phyloP scores from a whole-genome alignment of 2,329 filamentous ascomycete genomes.

The Fusarium circinatum region DNA sequence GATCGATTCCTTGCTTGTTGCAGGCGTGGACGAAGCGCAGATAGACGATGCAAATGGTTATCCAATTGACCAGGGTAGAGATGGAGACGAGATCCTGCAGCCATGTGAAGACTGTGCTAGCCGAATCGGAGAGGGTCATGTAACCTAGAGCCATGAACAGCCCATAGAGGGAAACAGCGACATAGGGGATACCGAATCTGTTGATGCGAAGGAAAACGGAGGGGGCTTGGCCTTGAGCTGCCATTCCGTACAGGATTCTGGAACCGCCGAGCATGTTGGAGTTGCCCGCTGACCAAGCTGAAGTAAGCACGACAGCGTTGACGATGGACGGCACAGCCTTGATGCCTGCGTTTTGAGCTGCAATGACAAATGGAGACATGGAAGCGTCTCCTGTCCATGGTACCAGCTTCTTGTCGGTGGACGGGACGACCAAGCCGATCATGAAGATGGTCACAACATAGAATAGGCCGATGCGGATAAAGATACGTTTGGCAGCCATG shows the following conservation, averaged over 20 bases:
- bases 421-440: constrained; percentile 4
- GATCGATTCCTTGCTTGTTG: not conserved
- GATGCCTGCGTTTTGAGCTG: constrained; percentile 1
- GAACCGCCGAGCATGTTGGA: constrained; percentile 2
- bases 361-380: constrained; percentile 4
- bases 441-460: constrained; percentile 7
- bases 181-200: constrained; percentile 5
- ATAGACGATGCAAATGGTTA: not conserved
- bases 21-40: not conserved
- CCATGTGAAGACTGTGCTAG: constrained; percentile 6
- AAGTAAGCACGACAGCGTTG: constrained; percentile 11
- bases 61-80: constrained; percentile 2
- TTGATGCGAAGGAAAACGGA: not conserved
- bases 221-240: not conserved
- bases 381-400: not conserved
- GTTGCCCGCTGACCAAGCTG: not conserved
- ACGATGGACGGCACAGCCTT: not conserved
- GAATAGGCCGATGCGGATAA: not conserved
- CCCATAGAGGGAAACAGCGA: not conserved
- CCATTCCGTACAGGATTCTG: constrained; percentile 1
- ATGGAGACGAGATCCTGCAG: constrained; percentile 3
- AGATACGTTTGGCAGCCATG: not conserved
- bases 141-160: constrained; percentile 8
- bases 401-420: not conserved
- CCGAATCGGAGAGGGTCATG: not conserved